phyloP scores from a whole-genome alignment of 148 eudicot species.

The Persicaria maculosa region DNA sequence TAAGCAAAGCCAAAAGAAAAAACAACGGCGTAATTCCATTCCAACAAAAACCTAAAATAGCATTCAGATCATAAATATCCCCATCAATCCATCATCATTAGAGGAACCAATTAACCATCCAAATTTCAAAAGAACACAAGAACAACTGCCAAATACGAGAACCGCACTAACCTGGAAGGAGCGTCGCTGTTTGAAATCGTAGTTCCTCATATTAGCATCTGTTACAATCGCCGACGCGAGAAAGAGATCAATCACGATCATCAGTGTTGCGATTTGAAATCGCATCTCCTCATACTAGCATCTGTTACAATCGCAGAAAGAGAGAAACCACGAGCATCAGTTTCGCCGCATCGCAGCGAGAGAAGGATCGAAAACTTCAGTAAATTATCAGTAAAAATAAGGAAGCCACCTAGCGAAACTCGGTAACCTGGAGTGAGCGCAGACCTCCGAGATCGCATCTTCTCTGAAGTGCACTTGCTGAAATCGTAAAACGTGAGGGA shows the following conservation, averaged over 20 bases:
- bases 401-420: not conserved
- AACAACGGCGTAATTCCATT: not conserved
- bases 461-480: not conserved
- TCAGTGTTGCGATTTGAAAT: not conserved
- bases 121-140: not conserved
- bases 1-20: not conserved
- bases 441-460: not conserved
- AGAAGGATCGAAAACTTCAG: too few species aligned
- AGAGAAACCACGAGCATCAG: not conserved
- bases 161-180: not conserved
- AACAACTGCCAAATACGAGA: not conserved
- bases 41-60: not conserved
- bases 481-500: not conserved
- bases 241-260: not conserved
- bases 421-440: not conserved
- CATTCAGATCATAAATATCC: not conserved
- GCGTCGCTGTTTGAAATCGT: not conserved
- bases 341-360: not conserved
- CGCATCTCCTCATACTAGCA: not conserved
- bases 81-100: not conserved
- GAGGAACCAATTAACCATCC: not conserved
- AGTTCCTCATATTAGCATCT: not conserved
- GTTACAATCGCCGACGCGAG: not conserved
- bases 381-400: not conserved
- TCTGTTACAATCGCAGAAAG: not conserved